Evolutionary conservation across 257 asterid genomes (phyloP), one percentile per base, ranked within the genome.

Genomic region (Ophiorrhiza pumila): DNA sequence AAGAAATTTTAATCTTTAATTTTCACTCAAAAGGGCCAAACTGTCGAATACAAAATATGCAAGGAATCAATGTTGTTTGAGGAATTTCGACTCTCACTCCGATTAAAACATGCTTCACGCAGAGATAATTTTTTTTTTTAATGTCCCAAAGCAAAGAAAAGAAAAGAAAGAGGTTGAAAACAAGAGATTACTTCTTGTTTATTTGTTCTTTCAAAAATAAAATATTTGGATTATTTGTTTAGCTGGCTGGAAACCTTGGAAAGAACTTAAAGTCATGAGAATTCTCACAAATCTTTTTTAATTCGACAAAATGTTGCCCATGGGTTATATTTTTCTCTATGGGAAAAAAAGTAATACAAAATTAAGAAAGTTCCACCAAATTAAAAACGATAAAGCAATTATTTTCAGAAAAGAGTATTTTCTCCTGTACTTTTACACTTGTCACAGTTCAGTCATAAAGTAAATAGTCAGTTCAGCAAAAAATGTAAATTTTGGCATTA

Each of bases 21-120:
- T 32, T 46, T 42, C 47, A 7, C 55, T 76, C 58, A 60, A 32
- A 77, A 43, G 62, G 56, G 56, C 47, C 65, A 46, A 34, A 3
- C 20, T 68, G 63, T 56, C 67, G 37, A 46, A 50, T 46, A 15
- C 10, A 31, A 53, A 15, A 59, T 59, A 29, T n/a, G n/a, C 4
- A 29, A 59, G 35, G 25, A 18, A 46, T 17, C n/a, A 53, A 53
- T 9, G 31, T 53, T 53, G 25, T 50, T 50, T 22, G 57, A 10
- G 27, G 27, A 50, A 50, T 14, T 50, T 50, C 27, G 6, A 43
- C 14, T 43, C 11, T 53, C 10, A 1, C 63, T 57, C 2, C 63
- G n/a, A n/a, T 47, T 47, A 47, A 47, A 45, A 45, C 50, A 45
- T n/a, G n/a, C n/a, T n/a, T n/a, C n/a, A n/a, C n/a, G n/a, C n/a